Evolutionary conservation across 2,329 filamentous ascomycete species (phyloP), one percentile per base, ranked within the genome.

Genomic region (Diaporthe australafricana): DNA sequence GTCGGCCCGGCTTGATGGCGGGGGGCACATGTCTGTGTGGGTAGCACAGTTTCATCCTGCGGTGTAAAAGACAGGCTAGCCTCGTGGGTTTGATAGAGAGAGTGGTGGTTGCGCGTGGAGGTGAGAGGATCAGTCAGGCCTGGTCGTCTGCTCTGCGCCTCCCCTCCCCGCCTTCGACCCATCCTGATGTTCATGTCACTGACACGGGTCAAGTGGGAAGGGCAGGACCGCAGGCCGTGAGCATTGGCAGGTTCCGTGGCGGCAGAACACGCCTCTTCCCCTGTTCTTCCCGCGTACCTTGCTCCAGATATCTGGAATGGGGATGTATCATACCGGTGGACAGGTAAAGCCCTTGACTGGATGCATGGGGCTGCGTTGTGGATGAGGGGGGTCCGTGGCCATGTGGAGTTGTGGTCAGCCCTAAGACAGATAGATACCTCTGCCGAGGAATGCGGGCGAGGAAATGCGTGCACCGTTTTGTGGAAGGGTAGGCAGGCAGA

Each of bases 301-400:
- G 11, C 47, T 25, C 66, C 22, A 60, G 42, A 22, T 22, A n/a
- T 30, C 66, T 60, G n/a, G 52, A 50, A 40, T 48, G 45, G 45
- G 27, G 50, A 42, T 40, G 66, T 40, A 60, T 50, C 66, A 63
- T 63, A 48, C 60, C 66, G 66, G 55, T 25, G 42, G 53, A 25
- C 45, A 60, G 66, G 66, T 69, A 69, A 69, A 69, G 30, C 53
- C 66, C 66, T 69, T 69, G 53, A 60, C 32, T 69, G 66, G 66
- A 57, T 11, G 66, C 30, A 40, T 35, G 42, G 45, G 45, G 66
- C 53, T 25, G 38, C 32, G 30, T 14, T 42, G 42, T 38, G 42
- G 53, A 50, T 40, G 52, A 38, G 66, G 27, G 53, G n/a, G 38
- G 52, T 20, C 14, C 14, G 17, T 12, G 17, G 52, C 60, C 60